These are phyloP conservation scores for Fraxinus nigra DNA, from an alignment of 305 asterid species.

Conservation along the genomic window DNA sequence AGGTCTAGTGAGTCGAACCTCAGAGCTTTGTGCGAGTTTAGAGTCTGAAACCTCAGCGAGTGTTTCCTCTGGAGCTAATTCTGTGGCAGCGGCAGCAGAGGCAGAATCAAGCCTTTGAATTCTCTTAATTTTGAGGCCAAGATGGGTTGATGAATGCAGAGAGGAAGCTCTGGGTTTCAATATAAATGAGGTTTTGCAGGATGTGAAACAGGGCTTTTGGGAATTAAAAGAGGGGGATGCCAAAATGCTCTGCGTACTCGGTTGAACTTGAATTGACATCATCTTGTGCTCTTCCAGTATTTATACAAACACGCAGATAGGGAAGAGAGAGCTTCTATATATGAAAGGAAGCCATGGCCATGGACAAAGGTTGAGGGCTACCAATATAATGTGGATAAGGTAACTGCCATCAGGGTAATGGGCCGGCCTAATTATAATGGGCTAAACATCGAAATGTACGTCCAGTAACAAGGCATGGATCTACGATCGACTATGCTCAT, in stretches of 20 bases:
- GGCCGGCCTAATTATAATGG: constrained; percentile 5
- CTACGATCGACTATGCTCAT: too few species aligned
- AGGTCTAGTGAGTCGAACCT: constrained; percentile 19
- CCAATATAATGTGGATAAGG: constrained; percentile 29
- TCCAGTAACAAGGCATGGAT: neutral
- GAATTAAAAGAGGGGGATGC: constrained; percentile 36
- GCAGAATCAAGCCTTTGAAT: constrained; percentile 31
- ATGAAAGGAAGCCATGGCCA: constrained; percentile 4
- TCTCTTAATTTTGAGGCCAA: constrained; percentile 29
- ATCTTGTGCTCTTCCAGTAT: constrained; percentile 27
- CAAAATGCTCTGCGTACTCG: constrained; percentile 31
- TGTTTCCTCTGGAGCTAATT: constrained; percentile 32
- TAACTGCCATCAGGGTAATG: constrained; percentile 10
- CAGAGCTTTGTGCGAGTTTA: constrained; percentile 26
- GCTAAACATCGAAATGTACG: neutral
- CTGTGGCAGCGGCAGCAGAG: constrained; percentile 28
- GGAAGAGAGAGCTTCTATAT: neutral
- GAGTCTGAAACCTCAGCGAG: constrained; percentile 21
- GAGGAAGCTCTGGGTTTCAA: constrained; percentile 25
- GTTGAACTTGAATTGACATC: constrained; percentile 46
- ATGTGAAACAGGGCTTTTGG: constrained; percentile 32
- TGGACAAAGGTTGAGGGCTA: neutral
- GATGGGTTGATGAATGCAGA: constrained; percentile 23
- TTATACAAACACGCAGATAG: neutral
- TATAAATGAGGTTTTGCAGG: constrained; percentile 32